phyloP scores from a whole-genome alignment of 2,329 filamentous ascomycete species.

The Simplicillium sp. region DNA sequence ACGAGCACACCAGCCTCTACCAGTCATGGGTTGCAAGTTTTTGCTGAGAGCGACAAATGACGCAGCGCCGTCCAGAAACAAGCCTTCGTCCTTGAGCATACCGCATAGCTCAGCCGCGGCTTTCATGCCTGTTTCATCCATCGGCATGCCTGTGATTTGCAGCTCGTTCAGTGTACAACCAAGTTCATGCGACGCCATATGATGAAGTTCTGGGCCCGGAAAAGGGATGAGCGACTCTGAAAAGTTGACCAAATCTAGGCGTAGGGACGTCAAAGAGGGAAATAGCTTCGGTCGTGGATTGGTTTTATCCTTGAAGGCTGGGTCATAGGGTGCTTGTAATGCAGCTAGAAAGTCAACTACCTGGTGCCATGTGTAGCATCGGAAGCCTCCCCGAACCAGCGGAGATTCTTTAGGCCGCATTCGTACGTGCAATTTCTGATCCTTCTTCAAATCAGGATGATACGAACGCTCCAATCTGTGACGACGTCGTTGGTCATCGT shows the following conservation, averaged over 20 bases:
- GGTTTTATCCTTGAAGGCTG: slow-evolving; percentile 23
- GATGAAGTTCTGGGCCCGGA: slow-evolving; percentile 38
- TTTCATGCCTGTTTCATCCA: slow-evolving; percentile 37
- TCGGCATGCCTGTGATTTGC: slow-evolving; percentile 40
- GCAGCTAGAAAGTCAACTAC: slow-evolving; percentile 42
- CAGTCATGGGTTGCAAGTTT: slow-evolving; percentile 27
- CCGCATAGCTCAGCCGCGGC: slow-evolving; percentile 38
- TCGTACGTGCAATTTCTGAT: slow-evolving; percentile 30
- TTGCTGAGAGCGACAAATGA: slow-evolving; percentile 31
- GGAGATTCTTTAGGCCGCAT: slow-evolving; percentile 33
- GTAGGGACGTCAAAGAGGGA: slow-evolving; percentile 34
- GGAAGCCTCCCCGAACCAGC: slow-evolving; percentile 40
- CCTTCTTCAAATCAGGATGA: slow-evolving; percentile 31
- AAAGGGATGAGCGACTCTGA: slow-evolving; percentile 33
- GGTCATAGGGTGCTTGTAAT: slow-evolving; percentile 40
- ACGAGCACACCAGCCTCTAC: slow-evolving; percentile 28
- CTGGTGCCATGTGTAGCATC: slow-evolving; percentile 45
- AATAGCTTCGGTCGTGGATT: slow-evolving; percentile 31
- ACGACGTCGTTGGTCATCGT: slow-evolving; percentile 37
- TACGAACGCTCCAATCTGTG: slow-evolving; percentile 32
- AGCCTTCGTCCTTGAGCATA: slow-evolving; percentile 42
- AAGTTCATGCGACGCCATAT: slow-evolving; percentile 43
- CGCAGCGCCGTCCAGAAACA: slow-evolving; percentile 36
- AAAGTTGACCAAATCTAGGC: slow-evolving; percentile 48
- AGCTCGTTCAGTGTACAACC: slow-evolving; percentile 44